Evolutionary conservation across 495 filamentous ascomycete genomes (phyloP).

Genomic region (Usnea hakonensis): DNA sequence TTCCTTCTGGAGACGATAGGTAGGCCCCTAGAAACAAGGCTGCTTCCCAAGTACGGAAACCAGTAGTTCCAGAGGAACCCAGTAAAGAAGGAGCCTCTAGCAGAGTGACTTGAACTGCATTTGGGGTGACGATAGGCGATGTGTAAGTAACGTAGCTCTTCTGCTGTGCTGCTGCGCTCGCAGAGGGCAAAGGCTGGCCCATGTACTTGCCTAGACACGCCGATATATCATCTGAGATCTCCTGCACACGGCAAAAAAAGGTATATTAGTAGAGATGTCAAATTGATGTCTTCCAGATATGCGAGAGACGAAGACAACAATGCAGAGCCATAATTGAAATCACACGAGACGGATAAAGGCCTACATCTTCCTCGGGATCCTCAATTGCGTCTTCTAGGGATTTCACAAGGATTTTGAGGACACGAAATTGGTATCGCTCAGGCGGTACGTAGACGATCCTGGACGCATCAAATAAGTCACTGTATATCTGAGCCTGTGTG

Average conservation of each 20-base stretch:
- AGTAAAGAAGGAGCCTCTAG: constrained; percentile 70
- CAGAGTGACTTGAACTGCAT: constrained; percentile 39
- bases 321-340: constrained; percentile 6
- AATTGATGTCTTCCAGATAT: background rate
- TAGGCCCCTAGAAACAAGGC: constrained; percentile 76
- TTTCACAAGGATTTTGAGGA: constrained; percentile 60
- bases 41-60: constrained; percentile 89
- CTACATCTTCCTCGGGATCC: constrained; percentile 80
- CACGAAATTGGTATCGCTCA: constrained; percentile 56
- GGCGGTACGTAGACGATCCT: constrained; percentile 48
- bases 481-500: constrained; percentile 56
- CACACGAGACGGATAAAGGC: constrained; percentile 24
- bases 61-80: constrained; percentile 70
- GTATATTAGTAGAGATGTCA: constrained; percentile 17
- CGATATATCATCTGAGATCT: constrained; percentile 68
- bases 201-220: constrained; percentile 51
- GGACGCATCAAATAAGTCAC: constrained; percentile 53
- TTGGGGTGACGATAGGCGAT: constrained; percentile 31
- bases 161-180: constrained; percentile 59
- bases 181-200: constrained; percentile 48
- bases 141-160: constrained; percentile 70
- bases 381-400: constrained; percentile 59
- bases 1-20: constrained; percentile 43
- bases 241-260: constrained; percentile 42
- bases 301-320: constrained; percentile 12